phyloP scores from a whole-genome alignment of 1,284 basidiomycete genomes.

The Cryptococcus neoformans region DNA sequence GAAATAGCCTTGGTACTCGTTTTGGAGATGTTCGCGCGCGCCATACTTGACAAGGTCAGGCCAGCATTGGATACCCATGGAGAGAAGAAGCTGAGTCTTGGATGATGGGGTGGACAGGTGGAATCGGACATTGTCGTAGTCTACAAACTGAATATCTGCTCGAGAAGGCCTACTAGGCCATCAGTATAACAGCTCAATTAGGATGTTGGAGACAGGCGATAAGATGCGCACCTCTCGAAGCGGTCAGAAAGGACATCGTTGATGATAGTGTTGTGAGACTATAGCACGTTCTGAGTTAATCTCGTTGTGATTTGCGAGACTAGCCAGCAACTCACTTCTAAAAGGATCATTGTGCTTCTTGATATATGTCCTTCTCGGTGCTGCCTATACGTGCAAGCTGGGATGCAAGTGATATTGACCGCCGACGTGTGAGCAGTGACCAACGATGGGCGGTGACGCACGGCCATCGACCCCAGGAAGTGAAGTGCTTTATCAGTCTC shows the following conservation, averaged over 20 bases:
- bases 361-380: neutral
- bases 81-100: conserved; percentile 74
- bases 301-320: too few species aligned
- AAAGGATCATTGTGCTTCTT: conserved; percentile 60
- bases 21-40: conserved; percentile 71
- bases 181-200: neutral
- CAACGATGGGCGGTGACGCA: too few species aligned
- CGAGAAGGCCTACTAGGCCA: conserved; percentile 65
- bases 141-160: conserved; percentile 93
- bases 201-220: neutral
- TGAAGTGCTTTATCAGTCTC: too few species aligned
- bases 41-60: conserved; percentile 86
- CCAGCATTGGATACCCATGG: conserved; percentile 99
- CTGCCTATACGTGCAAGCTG: too few species aligned
- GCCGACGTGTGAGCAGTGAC: too few species aligned
- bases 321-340: conserved; percentile 56
- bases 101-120: conserved; percentile 82
- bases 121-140: conserved; percentile 96
- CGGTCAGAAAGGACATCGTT: conserved; percentile 89
- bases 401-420: too few species aligned
- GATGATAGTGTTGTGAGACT: conserved; percentile 92
- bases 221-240: conserved; percentile 67
- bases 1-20: conserved; percentile 75
- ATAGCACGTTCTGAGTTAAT: conserved; percentile 7
- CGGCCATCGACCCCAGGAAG: too few species aligned